phyloP scores from a whole-genome alignment of 352 stramenopile species.

The Pythium chondricola region DNA sequence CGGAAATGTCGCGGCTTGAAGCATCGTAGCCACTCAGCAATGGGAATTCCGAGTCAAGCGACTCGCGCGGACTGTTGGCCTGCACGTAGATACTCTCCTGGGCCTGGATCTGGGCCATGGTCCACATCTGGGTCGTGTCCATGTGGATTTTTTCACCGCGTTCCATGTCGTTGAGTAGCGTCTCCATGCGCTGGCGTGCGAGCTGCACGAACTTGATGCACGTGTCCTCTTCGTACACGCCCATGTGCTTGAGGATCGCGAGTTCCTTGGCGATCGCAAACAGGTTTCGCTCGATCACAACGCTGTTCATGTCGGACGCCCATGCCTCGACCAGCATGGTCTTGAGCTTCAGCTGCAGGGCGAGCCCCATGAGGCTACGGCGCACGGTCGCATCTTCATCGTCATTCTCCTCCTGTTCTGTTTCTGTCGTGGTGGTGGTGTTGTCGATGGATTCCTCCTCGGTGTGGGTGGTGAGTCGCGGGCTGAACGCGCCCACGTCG shows the following conservation, averaged over 20 bases:
- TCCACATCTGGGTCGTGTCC: slow-evolving; percentile 66
- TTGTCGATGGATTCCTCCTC: slow-evolving; percentile 10
- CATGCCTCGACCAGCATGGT: slow-evolving; percentile 77
- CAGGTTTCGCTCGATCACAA: slow-evolving; percentile 83
- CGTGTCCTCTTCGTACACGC: slow-evolving; percentile 67
- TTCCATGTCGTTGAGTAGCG: slow-evolving; percentile 55
- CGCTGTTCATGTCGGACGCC: slow-evolving; percentile 81
- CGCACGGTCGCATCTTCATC: slow-evolving; percentile 21
- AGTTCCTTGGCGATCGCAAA: slow-evolving; percentile 80
- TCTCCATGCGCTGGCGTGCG: slow-evolving; percentile 52
- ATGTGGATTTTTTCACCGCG: slow-evolving; percentile 59
- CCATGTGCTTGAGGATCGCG: slow-evolving; percentile 65
- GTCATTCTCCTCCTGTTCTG: slow-evolving; percentile 10
- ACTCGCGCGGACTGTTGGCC: slow-evolving; percentile 27
- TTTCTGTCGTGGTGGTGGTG: slow-evolving; percentile 7
- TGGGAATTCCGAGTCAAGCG: slow-evolving; percentile 48
- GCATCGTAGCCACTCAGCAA: slow-evolving; percentile 56
- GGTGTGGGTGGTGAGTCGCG: slow-evolving; percentile 6
- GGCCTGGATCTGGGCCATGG: slow-evolving; percentile 64
- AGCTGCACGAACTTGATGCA: slow-evolving; percentile 76
- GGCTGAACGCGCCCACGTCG: slow-evolving; percentile 10
- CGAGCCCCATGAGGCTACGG: slow-evolving; percentile 68
- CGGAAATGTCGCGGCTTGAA: slow-evolving; percentile 60
- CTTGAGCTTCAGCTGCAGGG: slow-evolving; percentile 82
- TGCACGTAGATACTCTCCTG: slow-evolving; percentile 39